Base-by-base conservation (phyloP, 768 basidiomycete species). In the Podaxis carcinomalis region DNA sequence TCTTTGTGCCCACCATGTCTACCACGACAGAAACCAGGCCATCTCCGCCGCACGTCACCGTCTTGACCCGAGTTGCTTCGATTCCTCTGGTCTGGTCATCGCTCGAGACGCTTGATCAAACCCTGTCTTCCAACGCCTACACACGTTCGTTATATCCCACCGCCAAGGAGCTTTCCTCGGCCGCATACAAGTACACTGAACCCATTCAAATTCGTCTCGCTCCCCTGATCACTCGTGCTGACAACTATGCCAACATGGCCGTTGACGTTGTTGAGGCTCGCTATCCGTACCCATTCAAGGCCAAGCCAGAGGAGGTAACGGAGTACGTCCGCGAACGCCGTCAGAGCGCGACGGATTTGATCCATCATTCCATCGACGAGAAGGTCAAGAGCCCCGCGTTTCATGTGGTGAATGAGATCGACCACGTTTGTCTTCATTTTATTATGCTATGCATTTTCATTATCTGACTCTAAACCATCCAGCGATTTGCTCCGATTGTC, bases 231-330 rank as follows among this genome's bases (percentile, higher is more conserved):
- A 73, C 77, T 57, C 78, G 81, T 51, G 88, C 82, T 1, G 84
- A 93, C 64, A 82, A 74, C n/a, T 75, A 74, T 56, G 91, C 88
- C 28, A 89, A 90, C 80, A 86, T 83, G 76, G 88, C 84, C 28
- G 79, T 91, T 40, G 90, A 93, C 69, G 84, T 72, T 19, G 88
- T 92, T 57, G 80, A 92, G 76, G 78, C 81, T 57, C 83, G 83
- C 56, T 91, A 86, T 69, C 92, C 91, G 11, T 88, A 86, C 69
- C 83, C 90, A 4, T 93, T 92, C 80, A 78, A 84, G 62, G 83
- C 83, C 16, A 83, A 84, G 67, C 87, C 90, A 2, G 88, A 88
- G 66, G 90, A 92, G 2, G 82, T 93, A 21, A 77, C 77, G 32
- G 78, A 75, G 10, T 84, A 82, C 62, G 78, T 91, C 40, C 84